phyloP scores from a whole-genome alignment of 495 filamentous ascomycete species.

The Penicilliopsis zonata region DNA sequence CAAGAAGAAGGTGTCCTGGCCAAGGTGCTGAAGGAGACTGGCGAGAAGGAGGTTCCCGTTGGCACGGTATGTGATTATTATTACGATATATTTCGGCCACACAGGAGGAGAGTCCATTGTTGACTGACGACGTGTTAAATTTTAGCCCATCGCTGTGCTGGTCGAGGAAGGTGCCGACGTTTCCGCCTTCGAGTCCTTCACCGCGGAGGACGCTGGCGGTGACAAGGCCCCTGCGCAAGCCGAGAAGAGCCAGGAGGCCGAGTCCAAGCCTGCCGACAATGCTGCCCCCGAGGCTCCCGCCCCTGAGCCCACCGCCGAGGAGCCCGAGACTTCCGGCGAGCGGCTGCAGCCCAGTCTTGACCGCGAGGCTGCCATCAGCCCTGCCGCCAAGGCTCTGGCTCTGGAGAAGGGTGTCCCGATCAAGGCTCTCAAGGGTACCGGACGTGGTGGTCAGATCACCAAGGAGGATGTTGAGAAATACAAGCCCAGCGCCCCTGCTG shows the following conservation, averaged over 20 bases:
- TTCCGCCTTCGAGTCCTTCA: conserved; percentile 78
- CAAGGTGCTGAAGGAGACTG: conserved; percentile 86
- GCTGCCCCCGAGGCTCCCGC: conserved; percentile 48
- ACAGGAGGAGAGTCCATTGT: conserved; percentile 4
- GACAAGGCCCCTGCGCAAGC: conserved; percentile 46
- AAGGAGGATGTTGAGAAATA: conserved; percentile 88
- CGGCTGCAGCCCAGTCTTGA: conserved; percentile 74
- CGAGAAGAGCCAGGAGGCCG: conserved; percentile 50
- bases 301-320: conserved; percentile 45
- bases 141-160: conserved; percentile 90
- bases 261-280: conserved; percentile 41
- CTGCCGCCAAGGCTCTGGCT: conserved; percentile 68
- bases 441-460: conserved; percentile 75
- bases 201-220: conserved; percentile 80
- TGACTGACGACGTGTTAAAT: conserved; percentile 4
- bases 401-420: conserved; percentile 76
- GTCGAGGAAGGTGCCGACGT: conserved; percentile 85
- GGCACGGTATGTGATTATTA: conserved; percentile 68
- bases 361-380: conserved; percentile 59
- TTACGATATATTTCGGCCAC: conserved; percentile 15
- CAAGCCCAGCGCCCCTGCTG: conserved; percentile 39
- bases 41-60: conserved; percentile 90
- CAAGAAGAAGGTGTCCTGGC: conserved; percentile 96
- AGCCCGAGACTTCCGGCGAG: conserved; percentile 64
- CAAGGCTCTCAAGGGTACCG: conserved; percentile 75